Evolutionary conservation across 2,329 filamentous ascomycete genomes (phyloP), one percentile per base, ranked within the genome.

Genomic region (Talaromyces piceae): DNA sequence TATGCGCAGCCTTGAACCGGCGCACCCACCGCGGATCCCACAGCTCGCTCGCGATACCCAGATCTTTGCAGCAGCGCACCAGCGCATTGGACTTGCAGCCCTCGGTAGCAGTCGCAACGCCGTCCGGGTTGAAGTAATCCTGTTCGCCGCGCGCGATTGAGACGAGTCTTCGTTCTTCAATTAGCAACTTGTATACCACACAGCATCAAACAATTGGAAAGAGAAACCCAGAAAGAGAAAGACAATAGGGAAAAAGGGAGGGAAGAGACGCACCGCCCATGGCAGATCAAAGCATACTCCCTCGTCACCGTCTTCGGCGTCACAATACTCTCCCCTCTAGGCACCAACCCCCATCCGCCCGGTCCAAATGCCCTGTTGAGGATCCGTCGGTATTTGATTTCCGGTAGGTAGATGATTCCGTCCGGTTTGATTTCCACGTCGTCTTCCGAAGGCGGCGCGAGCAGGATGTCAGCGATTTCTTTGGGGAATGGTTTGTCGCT

Each of bases 371-470:
- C 89, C 62, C 78, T 76, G 50, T 97, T 96, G 61, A 98, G 71
- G 57, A 95, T 91, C 56, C 91, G 77, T 41, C 93, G 77, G 73
- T 98, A 98, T 74, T 97, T 96, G 76, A 98, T 97, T 77, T 98
- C 93, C 11, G 93, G 93, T 53, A 98, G 76, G 68, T 97, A 98
- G 54, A 97, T 76, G 59, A 98, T 91, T 28, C 93, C 93, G 73
- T 98, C 93, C 27, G 93, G 91, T 75, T 98, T 98, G 66, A 98
- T 86, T 75, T 98, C 93, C 50, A 98, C 84, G 70, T 97, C 91
- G 45, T 84, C 78, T 0, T 79, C 72, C 49, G 82, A 73, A 11
- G 95, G 67, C 1, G 84, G 82, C 51, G 80, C 75, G 56, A 87
- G 79, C 44, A 96, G 77, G 18, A 88, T 77, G 13, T 82, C 77